A percentile compares a stretch with the other conserved stretches of the same genome.
Conservation (phyloP, 495 filamentous ascomycete species). For the Glonium stellatum region DNA sequence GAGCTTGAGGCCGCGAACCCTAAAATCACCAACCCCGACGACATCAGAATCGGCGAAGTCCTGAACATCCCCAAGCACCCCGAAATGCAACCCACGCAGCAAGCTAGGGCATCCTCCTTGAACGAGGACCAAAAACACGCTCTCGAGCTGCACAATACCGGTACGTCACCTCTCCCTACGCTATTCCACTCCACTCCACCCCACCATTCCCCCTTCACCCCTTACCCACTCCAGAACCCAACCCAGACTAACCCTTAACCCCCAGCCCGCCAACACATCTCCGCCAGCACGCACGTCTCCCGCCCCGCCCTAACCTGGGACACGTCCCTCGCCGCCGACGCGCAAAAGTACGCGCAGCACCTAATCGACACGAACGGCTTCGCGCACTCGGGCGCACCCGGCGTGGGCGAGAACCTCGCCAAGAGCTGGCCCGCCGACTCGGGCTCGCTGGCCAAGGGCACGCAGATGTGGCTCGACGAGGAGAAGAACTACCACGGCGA, state of each 20-base stretch:
- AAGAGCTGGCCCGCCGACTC: neutral
- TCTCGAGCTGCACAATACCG: neutral
- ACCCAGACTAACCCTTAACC: neutral
- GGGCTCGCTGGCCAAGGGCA: neutral
- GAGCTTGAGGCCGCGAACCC: neutral
- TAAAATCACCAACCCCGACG: neutral
- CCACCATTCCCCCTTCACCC: neutral
- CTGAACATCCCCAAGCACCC: neutral
- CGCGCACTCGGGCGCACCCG: neutral
- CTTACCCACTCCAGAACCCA: neutral
- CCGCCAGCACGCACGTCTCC: neutral
- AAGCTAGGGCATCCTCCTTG: neutral
- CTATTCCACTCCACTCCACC: neutral
- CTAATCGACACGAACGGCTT: neutral
- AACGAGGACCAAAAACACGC: neutral
- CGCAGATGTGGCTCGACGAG: neutral
- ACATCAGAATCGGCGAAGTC: neutral
- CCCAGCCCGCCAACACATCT: neutral
- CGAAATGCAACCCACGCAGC: neutral
- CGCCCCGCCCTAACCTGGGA: neutral
- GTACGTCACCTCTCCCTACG: neutral
- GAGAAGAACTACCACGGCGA: slow-evolving; percentile 1
- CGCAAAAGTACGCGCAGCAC: neutral
- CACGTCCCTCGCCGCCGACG: neutral
- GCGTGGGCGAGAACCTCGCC: slow-evolving; percentile 1